Conservation (phyloP, 75 land plant species). For the Isoetes taiwanensis region DNA sequence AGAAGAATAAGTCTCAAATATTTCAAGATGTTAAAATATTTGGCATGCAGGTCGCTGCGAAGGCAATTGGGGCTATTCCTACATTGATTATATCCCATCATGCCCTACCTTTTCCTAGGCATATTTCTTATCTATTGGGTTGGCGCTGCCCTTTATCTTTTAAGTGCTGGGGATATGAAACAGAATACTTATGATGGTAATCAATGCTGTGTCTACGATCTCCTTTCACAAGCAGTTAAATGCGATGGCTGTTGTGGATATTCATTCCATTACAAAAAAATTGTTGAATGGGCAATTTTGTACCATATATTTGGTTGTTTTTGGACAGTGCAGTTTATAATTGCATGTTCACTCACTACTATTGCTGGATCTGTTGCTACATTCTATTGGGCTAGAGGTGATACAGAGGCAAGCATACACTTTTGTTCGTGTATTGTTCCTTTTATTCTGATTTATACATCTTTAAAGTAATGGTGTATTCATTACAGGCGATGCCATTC, state of each 20-base stretch:
- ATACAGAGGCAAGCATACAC: constrained; percentile 54
- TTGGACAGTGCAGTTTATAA: constrained; percentile 83
- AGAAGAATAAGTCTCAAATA: too few species aligned
- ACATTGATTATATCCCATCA: constrained; percentile 64
- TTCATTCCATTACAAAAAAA: constrained; percentile 48
- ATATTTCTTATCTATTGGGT: constrained; percentile 83
- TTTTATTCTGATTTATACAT: too few species aligned
- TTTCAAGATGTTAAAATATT: too few species aligned
- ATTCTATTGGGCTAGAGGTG: constrained; percentile 89
- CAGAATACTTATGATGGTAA: constrained; percentile 59
- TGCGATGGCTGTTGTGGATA: constrained; percentile 88
- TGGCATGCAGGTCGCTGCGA: constrained; percentile 97
- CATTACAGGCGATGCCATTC: constrained; percentile 60
- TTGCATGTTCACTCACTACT: constrained; percentile 66
- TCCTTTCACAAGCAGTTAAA: constrained; percentile 32
- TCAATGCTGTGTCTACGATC: constrained; percentile 86
- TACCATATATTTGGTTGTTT: constrained; percentile 87
- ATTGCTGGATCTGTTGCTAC: constrained; percentile 91
- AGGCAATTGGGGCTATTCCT: constrained; percentile 86
- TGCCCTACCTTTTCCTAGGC: constrained; percentile 51
- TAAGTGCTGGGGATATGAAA: constrained; percentile 59
- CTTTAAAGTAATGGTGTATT: too few species aligned
- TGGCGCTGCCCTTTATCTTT: constrained; percentile 67
- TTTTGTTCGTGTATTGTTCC: too few species aligned
- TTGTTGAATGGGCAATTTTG: constrained; percentile 55